Evolutionary conservation across 768 basidiomycete species (phyloP).

Genomic region (Leccinellum albellum): DNA sequence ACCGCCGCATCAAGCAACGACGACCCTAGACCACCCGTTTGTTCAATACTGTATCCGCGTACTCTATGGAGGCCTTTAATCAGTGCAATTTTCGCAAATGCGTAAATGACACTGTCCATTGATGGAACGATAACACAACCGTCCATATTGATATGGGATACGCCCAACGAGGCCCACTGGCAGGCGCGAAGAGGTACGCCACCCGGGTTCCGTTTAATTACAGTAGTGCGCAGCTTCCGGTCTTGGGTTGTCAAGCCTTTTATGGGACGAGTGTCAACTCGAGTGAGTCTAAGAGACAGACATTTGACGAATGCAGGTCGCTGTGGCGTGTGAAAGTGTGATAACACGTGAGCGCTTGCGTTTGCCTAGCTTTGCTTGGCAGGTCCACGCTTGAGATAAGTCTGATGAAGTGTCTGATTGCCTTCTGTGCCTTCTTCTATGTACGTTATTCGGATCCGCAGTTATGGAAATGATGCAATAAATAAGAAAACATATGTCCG

Average conservation of each 20-base stretch:
- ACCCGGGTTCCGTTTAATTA: background rate
- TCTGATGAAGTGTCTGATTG: too few relatives aligned
- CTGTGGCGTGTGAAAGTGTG: background rate
- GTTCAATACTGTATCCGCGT: background rate
- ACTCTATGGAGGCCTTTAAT: background rate
- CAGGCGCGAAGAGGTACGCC: background rate
- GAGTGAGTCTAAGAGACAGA: too few relatives aligned
- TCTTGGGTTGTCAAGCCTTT: too few relatives aligned
- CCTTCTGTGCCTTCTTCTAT: background rate
- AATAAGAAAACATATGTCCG: background rate
- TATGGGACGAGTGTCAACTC: too few relatives aligned
- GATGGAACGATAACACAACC: background rate
- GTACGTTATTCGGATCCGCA: background rate
- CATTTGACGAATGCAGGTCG: too few relatives aligned
- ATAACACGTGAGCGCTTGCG: background rate
- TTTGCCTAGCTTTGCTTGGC: background rate
- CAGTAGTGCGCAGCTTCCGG: background rate
- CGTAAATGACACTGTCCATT: background rate
- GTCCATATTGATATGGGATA: background rate
- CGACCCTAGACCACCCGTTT: background rate
- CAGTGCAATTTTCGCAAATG: background rate
- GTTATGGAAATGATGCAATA: background rate
- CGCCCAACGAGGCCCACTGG: background rate
- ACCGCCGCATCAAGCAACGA: background rate
- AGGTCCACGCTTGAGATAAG: too few relatives aligned